Percentiles rank a stretch among this genome's conserved stretches.
phyloP scores from a whole-genome alignment of 2,329 filamentous ascomycete species.

The Pleoardoris graminearum region DNA sequence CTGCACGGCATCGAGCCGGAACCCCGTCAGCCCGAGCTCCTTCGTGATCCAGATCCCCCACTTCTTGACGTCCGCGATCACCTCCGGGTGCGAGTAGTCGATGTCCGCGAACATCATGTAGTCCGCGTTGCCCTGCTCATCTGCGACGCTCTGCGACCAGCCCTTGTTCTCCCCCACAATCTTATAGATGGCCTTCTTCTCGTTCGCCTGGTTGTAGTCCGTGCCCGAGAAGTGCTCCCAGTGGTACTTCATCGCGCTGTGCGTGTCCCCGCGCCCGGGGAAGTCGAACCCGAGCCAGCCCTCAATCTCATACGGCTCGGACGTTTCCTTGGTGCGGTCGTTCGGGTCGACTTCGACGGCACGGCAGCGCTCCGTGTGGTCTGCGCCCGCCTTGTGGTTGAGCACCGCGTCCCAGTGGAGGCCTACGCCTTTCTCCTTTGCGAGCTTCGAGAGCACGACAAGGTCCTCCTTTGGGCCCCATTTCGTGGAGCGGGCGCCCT shows the following conservation, averaged over 20 bases:
- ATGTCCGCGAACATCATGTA: slow-evolving; percentile 75
- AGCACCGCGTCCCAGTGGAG: slow-evolving; percentile 72
- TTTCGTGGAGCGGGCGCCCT: slow-evolving; percentile 65
- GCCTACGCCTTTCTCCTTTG: slow-evolving; percentile 58
- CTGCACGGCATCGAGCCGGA: slow-evolving; percentile 73
- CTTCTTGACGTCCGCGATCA: slow-evolving; percentile 62
- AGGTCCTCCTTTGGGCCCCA: slow-evolving; percentile 70
- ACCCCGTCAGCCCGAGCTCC: slow-evolving; percentile 64
- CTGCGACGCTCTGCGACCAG: slow-evolving; percentile 65
- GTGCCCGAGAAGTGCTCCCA: slow-evolving; percentile 70
- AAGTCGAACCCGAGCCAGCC: slow-evolving; percentile 72
- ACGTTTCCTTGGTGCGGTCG: slow-evolving; percentile 60
- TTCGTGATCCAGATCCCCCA: slow-evolving; percentile 71
- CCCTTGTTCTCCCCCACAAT: slow-evolving; percentile 65
- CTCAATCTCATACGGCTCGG: slow-evolving; percentile 63
- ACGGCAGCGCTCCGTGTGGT: slow-evolving; percentile 64
- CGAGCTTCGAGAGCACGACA: slow-evolving; percentile 54
- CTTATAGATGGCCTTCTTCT: slow-evolving; percentile 66
- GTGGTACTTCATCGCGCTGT: slow-evolving; percentile 66
- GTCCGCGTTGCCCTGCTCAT: slow-evolving; percentile 67
- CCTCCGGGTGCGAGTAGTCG: slow-evolving; percentile 63
- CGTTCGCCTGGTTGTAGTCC: slow-evolving; percentile 63
- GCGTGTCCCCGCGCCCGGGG: slow-evolving; percentile 60
- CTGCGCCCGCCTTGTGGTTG: slow-evolving; percentile 72
- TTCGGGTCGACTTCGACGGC: slow-evolving; percentile 66